Percentiles rank a stretch among this genome's conserved stretches.
phyloP scores from a whole-genome alignment of 176 grass and related monocot species.

The Leersia perrieri region DNA sequence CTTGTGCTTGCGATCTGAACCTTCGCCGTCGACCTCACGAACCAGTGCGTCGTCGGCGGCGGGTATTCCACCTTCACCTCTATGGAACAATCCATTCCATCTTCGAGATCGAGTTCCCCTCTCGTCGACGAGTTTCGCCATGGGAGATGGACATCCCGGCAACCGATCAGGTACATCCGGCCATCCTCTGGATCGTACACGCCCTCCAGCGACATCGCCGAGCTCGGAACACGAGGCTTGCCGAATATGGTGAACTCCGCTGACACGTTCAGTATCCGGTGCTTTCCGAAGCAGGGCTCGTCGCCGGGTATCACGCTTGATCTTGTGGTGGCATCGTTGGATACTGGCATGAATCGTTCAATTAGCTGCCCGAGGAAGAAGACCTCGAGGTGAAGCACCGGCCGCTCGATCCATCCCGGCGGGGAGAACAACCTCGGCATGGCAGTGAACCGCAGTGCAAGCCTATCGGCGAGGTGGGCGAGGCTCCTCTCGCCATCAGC shows the following conservation, averaged over 20 bases:
- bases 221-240: constrained; percentile 7
- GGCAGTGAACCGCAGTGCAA: background rate
- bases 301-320: no score
- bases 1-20: constrained; percentile 49
- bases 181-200: constrained; percentile 76
- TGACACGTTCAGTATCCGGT: constrained; percentile 35
- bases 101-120: constrained; percentile 21
- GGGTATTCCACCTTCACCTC: constrained; percentile 82
- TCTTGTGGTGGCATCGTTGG: no score
- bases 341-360: background rate
- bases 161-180: constrained; percentile 81
- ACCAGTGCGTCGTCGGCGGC: constrained; percentile 71
- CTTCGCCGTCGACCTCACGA: constrained; percentile 65
- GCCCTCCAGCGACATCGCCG: constrained; percentile 59
- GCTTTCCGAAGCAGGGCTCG: no score
- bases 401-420: background rate
- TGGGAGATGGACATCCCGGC: constrained; percentile 46
- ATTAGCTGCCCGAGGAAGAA: background rate
- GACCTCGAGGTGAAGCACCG: constrained; percentile 17
- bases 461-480: background rate
- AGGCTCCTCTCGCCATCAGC: background rate
- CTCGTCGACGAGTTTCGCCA: constrained; percentile 33
- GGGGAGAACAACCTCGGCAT: background rate
- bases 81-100: constrained; percentile 73
- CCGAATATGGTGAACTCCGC: constrained; percentile 35